phyloP scores from a whole-genome alignment of 352 stramenopile species.

The Phytopythium vexans region DNA sequence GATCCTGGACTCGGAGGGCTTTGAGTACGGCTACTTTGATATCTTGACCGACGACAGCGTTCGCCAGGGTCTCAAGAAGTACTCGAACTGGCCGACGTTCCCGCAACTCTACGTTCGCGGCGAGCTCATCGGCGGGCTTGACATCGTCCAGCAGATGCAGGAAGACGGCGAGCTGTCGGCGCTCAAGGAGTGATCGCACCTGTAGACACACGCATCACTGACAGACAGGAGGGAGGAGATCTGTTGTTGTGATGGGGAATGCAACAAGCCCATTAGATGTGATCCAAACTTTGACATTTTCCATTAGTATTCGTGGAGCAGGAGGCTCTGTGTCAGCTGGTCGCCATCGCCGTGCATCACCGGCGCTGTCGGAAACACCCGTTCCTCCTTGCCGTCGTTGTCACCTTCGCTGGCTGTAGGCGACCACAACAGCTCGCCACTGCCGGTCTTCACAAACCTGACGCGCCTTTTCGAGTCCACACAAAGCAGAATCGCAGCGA shows the following conservation, averaged over 20 bases:
- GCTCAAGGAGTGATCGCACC: slow-evolving; percentile 60
- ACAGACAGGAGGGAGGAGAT: slow-evolving; percentile 1
- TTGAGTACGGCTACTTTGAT: slow-evolving; percentile 96
- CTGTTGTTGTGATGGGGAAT: background rate
- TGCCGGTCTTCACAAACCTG: too few relatives aligned
- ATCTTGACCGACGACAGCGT: slow-evolving; percentile 97
- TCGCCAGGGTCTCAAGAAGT: slow-evolving; percentile 96
- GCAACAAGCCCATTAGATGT: too few relatives aligned
- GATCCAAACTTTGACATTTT: too few relatives aligned
- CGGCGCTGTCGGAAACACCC: too few relatives aligned
- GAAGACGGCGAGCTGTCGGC: slow-evolving; percentile 81
- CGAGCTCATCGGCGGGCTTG: slow-evolving; percentile 96
- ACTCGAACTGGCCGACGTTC: slow-evolving; percentile 98
- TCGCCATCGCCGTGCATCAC: too few relatives aligned
- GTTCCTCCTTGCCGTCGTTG: too few relatives aligned
- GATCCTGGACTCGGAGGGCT: slow-evolving; percentile 87
- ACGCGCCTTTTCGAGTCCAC: too few relatives aligned
- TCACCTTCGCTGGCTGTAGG: too few relatives aligned
- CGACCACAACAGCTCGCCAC: too few relatives aligned
- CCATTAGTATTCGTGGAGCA: too few relatives aligned
- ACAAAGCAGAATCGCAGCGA: background rate
- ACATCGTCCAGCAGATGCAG: slow-evolving; percentile 97
- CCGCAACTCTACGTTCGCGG: slow-evolving; percentile 97
- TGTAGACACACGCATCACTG: background rate
- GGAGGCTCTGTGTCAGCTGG: too few relatives aligned